Percentiles rank a stretch among this genome's conserved stretches.
phyloP scores from a whole-genome alignment of 257 asterid species.

The Solanum corneliomulleri region DNA sequence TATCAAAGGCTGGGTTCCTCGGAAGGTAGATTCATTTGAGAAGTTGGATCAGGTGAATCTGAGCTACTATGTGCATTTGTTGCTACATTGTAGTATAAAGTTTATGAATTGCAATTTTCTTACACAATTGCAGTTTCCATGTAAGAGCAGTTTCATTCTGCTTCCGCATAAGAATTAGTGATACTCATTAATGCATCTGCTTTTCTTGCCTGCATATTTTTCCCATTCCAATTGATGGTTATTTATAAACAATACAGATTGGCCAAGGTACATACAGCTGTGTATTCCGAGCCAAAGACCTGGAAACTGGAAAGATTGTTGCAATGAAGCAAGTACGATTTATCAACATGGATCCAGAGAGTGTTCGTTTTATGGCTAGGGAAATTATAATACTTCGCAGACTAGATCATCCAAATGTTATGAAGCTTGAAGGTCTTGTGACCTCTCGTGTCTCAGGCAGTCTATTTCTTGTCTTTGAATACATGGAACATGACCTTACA shows the following conservation, averaged over 20 bases:
- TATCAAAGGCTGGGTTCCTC: slow-evolving; percentile 86
- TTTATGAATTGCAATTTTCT: not conserved
- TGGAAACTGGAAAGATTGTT: slow-evolving; percentile 69
- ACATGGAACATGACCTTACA: slow-evolving; percentile 93
- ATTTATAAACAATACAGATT: slow-evolving; percentile 32
- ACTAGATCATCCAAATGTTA: slow-evolving; percentile 80
- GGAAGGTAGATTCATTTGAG: slow-evolving; percentile 83
- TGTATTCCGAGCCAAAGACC: slow-evolving; percentile 86
- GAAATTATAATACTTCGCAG: slow-evolving; percentile 82
- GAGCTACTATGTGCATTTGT: not conserved
- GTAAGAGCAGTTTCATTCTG: not conserved
- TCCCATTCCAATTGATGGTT: not conserved
- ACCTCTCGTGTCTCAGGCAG: slow-evolving; percentile 76
- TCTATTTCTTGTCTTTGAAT: slow-evolving; percentile 79
- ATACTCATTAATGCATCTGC: not conserved
- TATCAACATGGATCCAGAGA: slow-evolving; percentile 88
- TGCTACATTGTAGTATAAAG: not conserved
- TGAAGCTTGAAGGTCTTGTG: slow-evolving; percentile 90
- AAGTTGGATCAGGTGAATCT: slow-evolving; percentile 72
- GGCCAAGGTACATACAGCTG: slow-evolving; percentile 98
- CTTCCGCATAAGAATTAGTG: not conserved
- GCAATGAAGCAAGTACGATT: slow-evolving; percentile 86
- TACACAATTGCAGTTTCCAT: not conserved
- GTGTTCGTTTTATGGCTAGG: slow-evolving; percentile 92
- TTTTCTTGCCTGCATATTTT: not conserved